phyloP scores from a whole-genome alignment of 2,329 filamentous ascomycete species.

The Colletotrichum eremochloae region DNA sequence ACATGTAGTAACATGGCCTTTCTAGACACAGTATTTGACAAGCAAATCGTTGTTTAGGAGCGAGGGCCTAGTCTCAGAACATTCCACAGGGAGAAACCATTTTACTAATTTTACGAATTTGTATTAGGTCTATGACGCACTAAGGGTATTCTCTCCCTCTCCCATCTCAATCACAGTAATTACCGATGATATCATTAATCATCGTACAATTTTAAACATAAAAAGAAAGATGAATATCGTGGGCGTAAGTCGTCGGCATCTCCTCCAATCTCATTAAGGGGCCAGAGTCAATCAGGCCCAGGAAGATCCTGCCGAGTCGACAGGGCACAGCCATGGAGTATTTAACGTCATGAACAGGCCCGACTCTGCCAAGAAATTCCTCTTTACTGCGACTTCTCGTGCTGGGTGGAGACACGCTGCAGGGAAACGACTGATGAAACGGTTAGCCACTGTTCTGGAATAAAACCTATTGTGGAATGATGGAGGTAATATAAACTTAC shows the following conservation, averaged over 20 bases:
- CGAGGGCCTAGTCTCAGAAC: neutral
- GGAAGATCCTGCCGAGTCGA: slow-evolving; percentile 27
- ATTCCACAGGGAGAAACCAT: neutral
- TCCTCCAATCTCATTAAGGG: slow-evolving; percentile 38
- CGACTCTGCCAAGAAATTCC: slow-evolving; percentile 19
- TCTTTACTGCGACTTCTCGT: slow-evolving; percentile 84
- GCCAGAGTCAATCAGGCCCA: slow-evolving; percentile 36
- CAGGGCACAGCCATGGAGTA: neutral
- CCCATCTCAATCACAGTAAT: slow-evolving; percentile 38
- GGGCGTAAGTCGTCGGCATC: slow-evolving; percentile 19
- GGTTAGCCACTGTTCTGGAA: slow-evolving; percentile 59
- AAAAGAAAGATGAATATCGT: slow-evolving; percentile 24
- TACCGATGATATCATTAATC: slow-evolving; percentile 42
- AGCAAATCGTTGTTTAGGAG: neutral
- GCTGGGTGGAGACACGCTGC: slow-evolving; percentile 90
- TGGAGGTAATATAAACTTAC: slow-evolving; percentile 64
- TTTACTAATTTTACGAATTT: slow-evolving; percentile 39
- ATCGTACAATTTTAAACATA: slow-evolving; percentile 43
- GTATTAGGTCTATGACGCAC: slow-evolving; percentile 40
- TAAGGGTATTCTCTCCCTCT: slow-evolving; percentile 40
- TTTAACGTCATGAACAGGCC: slow-evolving; percentile 7
- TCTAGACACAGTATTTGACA: neutral
- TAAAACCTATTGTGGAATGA: slow-evolving; percentile 17
- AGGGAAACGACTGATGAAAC: slow-evolving; percentile 79
- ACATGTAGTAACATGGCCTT: neutral